Evolutionary conservation across 2,329 filamentous ascomycete genomes (phyloP).

Genomic region (Corinectria fuckeliana): DNA sequence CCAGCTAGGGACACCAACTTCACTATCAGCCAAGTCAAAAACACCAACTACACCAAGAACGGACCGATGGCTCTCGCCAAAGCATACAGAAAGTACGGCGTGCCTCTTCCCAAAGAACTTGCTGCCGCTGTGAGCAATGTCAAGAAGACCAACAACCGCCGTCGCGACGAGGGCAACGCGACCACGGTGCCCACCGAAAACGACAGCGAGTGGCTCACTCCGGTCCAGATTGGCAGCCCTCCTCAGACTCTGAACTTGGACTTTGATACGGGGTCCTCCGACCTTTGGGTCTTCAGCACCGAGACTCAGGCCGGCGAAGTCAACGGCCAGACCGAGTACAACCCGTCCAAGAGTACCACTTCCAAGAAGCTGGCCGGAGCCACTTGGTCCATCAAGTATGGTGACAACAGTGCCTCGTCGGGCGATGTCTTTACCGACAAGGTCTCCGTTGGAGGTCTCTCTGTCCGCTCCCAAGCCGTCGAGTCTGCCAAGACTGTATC

Average conservation of each 20-base stretch:
- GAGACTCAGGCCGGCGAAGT: slow-evolving; percentile 46
- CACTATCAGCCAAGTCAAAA: slow-evolving; percentile 47
- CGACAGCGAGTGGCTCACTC: slow-evolving; percentile 48
- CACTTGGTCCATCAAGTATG: slow-evolving; percentile 52
- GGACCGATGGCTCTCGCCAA: slow-evolving; percentile 44
- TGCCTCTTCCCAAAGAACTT: slow-evolving; percentile 42
- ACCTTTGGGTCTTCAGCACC: slow-evolving; percentile 57
- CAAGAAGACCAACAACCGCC: slow-evolving; percentile 14
- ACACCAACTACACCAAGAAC: slow-evolving; percentile 42
- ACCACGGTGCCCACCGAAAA: slow-evolving; percentile 37
- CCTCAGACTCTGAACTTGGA: slow-evolving; percentile 51
- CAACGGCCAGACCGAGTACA: slow-evolving; percentile 48
- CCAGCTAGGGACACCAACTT: slow-evolving; percentile 9
- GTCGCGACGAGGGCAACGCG: slow-evolving; percentile 39
- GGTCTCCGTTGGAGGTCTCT: slow-evolving; percentile 51
- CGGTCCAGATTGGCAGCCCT: slow-evolving; percentile 51
- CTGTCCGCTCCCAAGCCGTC: slow-evolving; percentile 49
- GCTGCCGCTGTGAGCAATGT: slow-evolving; percentile 1
- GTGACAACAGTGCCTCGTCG: slow-evolving; percentile 51
- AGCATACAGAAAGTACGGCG: slow-evolving; percentile 47
- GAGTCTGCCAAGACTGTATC: slow-evolving; percentile 52
- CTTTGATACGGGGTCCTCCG: slow-evolving; percentile 55
- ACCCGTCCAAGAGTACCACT: slow-evolving; percentile 47
- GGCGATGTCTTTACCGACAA: slow-evolving; percentile 52
- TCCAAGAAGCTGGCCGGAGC: slow-evolving; percentile 45